Percentiles rank a stretch among this genome's conserved stretches.
Evolutionary conservation across 2,329 filamentous ascomycete species (phyloP).

Genomic region (Xylaria sp.): DNA sequence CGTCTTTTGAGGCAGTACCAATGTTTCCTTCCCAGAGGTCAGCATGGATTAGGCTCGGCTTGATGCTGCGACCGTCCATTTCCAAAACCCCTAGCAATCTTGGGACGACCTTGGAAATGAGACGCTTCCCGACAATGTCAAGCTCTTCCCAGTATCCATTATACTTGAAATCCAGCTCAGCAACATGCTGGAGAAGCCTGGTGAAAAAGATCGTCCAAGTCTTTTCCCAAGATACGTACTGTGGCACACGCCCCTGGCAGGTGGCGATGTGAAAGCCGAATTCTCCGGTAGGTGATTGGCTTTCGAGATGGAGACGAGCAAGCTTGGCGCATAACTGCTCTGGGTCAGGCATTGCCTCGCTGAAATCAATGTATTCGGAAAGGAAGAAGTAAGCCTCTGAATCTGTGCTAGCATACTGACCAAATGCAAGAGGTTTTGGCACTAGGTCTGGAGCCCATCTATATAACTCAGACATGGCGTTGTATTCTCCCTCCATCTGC

Average conservation of each 20-base stretch:
- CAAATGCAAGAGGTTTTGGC: conserved; percentile 17
- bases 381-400: conserved; percentile 9
- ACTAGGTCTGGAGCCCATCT: conserved; percentile 23
- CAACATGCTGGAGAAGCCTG: not conserved
- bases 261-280: conserved; percentile 26
- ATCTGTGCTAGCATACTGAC: not conserved
- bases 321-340: conserved; percentile 1
- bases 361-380: not conserved
- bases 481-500: conserved; percentile 22
- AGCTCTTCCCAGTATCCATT: not conserved
- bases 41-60: not conserved
- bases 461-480: conserved; percentile 23
- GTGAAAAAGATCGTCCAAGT: not conserved
- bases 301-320: conserved; percentile 13
- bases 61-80: not conserved
- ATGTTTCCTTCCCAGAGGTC: not conserved
- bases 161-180: not conserved
- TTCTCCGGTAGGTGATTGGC: conserved; percentile 11
- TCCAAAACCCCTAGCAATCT: not conserved
- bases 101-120: not conserved
- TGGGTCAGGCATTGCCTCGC: not conserved
- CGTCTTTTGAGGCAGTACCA: not conserved
- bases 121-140: not conserved
- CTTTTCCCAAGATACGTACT: not conserved
- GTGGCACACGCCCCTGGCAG: conserved; percentile 15